phyloP scores from a whole-genome alignment of 805 yeast species.

The Kodamaea kaohsiungensis region DNA sequence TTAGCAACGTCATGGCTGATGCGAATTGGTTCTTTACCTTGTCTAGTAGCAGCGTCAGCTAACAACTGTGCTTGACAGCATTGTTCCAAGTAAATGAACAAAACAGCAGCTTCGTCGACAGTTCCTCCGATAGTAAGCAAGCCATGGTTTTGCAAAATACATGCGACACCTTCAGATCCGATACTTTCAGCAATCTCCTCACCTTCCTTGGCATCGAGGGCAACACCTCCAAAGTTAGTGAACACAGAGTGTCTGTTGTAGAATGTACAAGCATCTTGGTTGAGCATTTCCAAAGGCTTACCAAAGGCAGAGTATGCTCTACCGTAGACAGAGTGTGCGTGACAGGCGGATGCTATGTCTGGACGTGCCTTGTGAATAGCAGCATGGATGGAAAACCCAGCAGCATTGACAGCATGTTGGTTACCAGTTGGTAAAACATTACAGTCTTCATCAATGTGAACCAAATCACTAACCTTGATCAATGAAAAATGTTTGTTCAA shows the following conservation, averaged over 20 bases:
- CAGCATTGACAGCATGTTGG: constrained; percentile 41
- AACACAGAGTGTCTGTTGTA: constrained; percentile 69
- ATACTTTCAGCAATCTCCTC: constrained; percentile 58
- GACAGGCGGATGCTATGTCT: constrained; percentile 43
- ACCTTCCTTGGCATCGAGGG: constrained; percentile 66
- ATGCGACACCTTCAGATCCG: constrained; percentile 53
- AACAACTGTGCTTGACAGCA: constrained; percentile 65
- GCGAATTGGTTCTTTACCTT: constrained; percentile 40
- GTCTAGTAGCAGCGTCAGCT: constrained; percentile 54
- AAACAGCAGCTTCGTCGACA: constrained; percentile 73
- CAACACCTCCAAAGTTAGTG: constrained; percentile 75
- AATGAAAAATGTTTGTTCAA: constrained; percentile 69
- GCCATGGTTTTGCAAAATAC: constrained; percentile 73
- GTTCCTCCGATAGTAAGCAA: constrained; percentile 68
- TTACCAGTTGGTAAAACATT: constrained; percentile 40
- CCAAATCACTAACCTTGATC: constrained; percentile 40
- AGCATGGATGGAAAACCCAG: constrained; percentile 43
- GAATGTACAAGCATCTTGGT: constrained; percentile 73
- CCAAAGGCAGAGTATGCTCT: constrained; percentile 41
- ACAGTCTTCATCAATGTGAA: constrained; percentile 39
- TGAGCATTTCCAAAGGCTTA: constrained; percentile 65
- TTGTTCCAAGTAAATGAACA: constrained; percentile 63
- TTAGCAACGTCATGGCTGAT: constrained; percentile 50
- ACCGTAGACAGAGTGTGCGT: constrained; percentile 41
- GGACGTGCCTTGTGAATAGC: constrained; percentile 42